A percentile compares a stretch with the other conserved stretches of the same genome.
Evolutionary conservation across 495 filamentous ascomycete genomes (phyloP).

Genomic region (Penicillium silybi): DNA sequence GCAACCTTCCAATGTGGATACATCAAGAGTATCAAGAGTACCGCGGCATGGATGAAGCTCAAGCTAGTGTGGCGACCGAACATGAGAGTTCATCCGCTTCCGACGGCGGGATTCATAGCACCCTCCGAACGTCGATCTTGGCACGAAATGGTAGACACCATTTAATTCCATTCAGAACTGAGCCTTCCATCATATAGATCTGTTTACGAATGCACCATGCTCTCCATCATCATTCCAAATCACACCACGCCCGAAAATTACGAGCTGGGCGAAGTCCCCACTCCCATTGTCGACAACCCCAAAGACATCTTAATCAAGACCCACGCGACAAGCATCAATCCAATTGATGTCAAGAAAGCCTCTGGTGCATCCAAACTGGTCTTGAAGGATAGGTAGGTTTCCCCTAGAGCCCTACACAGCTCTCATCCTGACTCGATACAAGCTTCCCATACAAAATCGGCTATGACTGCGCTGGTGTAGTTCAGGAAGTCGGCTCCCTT

Average conservation of each 20-base stretch:
- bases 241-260: conserved; percentile 41
- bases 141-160: not conserved
- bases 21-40: not conserved
- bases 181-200: not conserved
- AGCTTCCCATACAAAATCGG: conserved; percentile 42
- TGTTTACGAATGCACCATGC: conserved; percentile 30
- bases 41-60: not conserved
- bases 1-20: not conserved
- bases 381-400: conserved; percentile 23
- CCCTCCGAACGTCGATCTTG: not conserved
- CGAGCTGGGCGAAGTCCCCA: conserved; percentile 37
- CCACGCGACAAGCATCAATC: conserved; percentile 45
- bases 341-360: conserved; percentile 49
- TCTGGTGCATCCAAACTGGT: conserved; percentile 25
- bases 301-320: conserved; percentile 49
- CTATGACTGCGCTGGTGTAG: conserved; percentile 44
- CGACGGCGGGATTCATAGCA: not conserved
- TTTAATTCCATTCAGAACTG: not conserved
- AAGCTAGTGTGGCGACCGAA: not conserved
- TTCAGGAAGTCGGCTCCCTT: conserved; percentile 38
- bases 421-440: conserved; percentile 7
- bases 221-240: conserved; percentile 38
- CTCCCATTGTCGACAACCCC: conserved; percentile 10
- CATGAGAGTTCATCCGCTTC: not conserved
- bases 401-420: not conserved